These are phyloP conservation scores for Xylaria acuta DNA, from an alignment of 495 filamentous ascomycete species.

Conservation along the genomic window DNA sequence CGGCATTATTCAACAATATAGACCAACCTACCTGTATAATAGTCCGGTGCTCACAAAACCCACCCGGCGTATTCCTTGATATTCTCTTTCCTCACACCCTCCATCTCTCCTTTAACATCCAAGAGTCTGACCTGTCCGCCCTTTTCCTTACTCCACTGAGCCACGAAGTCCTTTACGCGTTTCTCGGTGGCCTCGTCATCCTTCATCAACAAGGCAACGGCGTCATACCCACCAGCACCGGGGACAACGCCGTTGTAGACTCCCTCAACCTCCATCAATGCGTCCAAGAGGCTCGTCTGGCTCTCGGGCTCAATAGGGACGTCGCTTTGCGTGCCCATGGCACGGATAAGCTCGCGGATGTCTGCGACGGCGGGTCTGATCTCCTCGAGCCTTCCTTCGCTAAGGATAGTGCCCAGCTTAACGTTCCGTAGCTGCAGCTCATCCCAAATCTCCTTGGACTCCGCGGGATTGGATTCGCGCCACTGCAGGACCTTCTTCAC, in stretches of 20 bases:
- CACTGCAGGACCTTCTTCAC: conserved; percentile 88
- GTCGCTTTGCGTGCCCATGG: conserved; percentile 73
- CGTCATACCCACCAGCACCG: conserved; percentile 94
- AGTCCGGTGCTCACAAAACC: conserved; percentile 33
- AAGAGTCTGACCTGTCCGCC: conserved; percentile 78
- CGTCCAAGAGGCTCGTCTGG: conserved; percentile 85
- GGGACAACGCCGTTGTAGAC: conserved; percentile 92
- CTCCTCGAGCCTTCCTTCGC: conserved; percentile 46
- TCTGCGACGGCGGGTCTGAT: conserved; percentile 45
- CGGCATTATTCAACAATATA: background rate
- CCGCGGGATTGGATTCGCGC: conserved; percentile 70
- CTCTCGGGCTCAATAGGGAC: conserved; percentile 91
- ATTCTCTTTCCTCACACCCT: conserved; percentile 76
- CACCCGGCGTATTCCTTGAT: conserved; percentile 67
- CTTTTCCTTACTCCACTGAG: conserved; percentile 68
- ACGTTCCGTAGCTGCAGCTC: conserved; percentile 77
- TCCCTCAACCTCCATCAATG: conserved; percentile 69
- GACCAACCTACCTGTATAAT: background rate
- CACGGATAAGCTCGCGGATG: conserved; percentile 64
- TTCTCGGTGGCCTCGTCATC: conserved; percentile 72
- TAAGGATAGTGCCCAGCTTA: conserved; percentile 67
- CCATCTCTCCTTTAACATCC: conserved; percentile 83
- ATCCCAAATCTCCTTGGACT: conserved; percentile 73
- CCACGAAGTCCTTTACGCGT: conserved; percentile 67
- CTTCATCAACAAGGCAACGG: conserved; percentile 77